Evolutionary conservation across 2,329 filamentous ascomycete genomes (phyloP).

Genomic region (Chaetomiaceae sp.): DNA sequence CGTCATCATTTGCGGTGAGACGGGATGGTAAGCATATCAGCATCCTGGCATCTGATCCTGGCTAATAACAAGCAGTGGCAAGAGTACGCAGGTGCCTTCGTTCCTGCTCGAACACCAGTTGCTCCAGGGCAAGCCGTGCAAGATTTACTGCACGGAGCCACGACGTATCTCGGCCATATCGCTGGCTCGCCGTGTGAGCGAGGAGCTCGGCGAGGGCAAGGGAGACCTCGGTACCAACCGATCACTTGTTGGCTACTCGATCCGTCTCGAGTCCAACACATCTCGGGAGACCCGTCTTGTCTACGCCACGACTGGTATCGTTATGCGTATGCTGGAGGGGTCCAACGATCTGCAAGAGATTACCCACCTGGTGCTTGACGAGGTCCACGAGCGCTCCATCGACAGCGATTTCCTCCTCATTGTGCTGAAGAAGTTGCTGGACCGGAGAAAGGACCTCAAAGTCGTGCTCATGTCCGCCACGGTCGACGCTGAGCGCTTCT

Average conservation of each 20-base stretch:
- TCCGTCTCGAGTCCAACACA: conserved; percentile 83
- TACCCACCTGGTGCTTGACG: conserved; percentile 92
- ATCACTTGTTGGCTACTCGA: conserved; percentile 90
- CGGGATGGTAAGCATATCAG: conserved; percentile 59
- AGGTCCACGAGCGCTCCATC: conserved; percentile 93
- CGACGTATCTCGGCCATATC: conserved; percentile 95
- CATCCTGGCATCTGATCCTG: neutral
- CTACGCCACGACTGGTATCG: conserved; percentile 85
- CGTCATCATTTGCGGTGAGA: conserved; percentile 92
- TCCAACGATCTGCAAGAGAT: conserved; percentile 81
- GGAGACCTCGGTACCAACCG: conserved; percentile 73
- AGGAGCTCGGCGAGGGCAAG: conserved; percentile 82
- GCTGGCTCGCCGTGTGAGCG: conserved; percentile 83
- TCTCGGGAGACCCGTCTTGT: conserved; percentile 76
- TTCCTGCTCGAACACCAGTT: conserved; percentile 90
- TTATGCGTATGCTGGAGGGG: conserved; percentile 95
- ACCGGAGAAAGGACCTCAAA: conserved; percentile 73
- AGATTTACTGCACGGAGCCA: conserved; percentile 93
- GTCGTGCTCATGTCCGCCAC: conserved; percentile 97
- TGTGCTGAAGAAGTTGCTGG: conserved; percentile 76
- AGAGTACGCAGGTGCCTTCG: conserved; percentile 94
- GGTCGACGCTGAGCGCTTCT: conserved; percentile 87
- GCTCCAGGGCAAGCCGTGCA: conserved; percentile 71
- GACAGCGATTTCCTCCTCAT: conserved; percentile 96
- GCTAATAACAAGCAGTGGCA: conserved; percentile 51